phyloP scores from a whole-genome alignment of 768 basidiomycete species.

The Auriscalpium orientale region DNA sequence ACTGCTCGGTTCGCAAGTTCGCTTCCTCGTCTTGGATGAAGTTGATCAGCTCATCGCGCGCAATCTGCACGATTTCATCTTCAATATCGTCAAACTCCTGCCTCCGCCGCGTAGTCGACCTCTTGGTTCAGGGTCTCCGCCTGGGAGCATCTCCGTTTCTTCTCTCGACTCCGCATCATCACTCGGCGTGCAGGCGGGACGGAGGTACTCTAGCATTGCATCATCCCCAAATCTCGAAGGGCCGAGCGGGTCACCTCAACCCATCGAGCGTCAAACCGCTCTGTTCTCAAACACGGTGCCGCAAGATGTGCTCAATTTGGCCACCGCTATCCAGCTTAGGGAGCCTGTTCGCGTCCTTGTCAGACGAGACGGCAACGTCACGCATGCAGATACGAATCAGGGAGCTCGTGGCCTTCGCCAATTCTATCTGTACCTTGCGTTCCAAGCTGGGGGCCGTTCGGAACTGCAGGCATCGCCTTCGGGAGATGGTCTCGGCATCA shows the following conservation, averaged over 20 bases:
- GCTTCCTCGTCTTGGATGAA: conserved; percentile 93
- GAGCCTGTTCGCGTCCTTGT: conserved; percentile 99
- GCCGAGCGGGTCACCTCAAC: conserved; percentile 24
- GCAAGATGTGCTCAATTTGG: conserved; percentile 94
- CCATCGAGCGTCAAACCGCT: conserved; percentile 80
- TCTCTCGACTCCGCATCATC: conserved; percentile 6
- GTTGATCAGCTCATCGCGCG: conserved; percentile 97
- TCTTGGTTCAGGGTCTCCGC: conserved; percentile 38
- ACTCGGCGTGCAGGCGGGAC: conserved; percentile 26
- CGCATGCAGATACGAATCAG: conserved; percentile 59
- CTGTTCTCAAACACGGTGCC: conserved; percentile 98
- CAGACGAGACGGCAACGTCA: conserved; percentile 79
- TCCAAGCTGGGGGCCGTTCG: conserved; percentile 76
- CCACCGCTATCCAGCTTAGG: conserved; percentile 84
- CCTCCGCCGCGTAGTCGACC: conserved; percentile 77
- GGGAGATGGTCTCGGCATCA: conserved; percentile 73
- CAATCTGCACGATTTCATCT: conserved; percentile 92
- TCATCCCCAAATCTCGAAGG: conserved; percentile 37
- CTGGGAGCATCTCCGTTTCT: conserved; percentile 17
- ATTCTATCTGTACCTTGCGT: conserved; percentile 93
- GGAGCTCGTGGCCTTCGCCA: conserved; percentile 83
- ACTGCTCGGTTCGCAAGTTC: conserved; percentile 73
- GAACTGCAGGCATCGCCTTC: conserved; percentile 38
- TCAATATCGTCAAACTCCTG: conserved; percentile 85
- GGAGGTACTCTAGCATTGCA: conserved; percentile 54